Percentiles rank a stretch among this genome's conserved stretches.
Evolutionary conservation across 345 rosid genomes (phyloP).

Genomic region (Heritiera fomes): DNA sequence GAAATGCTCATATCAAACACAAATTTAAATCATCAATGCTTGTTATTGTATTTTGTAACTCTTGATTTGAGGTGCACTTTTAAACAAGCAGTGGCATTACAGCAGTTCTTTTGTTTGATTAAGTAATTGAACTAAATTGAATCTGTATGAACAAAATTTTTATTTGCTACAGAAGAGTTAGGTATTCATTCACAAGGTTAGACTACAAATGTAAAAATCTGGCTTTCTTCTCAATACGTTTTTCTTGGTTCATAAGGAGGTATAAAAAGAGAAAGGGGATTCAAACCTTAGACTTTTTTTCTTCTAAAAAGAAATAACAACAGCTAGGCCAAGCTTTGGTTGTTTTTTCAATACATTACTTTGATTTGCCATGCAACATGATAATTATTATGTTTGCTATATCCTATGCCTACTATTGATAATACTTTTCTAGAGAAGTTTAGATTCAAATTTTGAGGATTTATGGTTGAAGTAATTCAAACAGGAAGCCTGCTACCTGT

Average conservation of each 20-base stretch:
- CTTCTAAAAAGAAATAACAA: too few relatives aligned
- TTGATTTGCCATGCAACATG: not conserved
- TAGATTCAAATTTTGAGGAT: not conserved
- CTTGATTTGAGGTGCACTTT: not conserved
- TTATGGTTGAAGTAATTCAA: constrained; percentile 3
- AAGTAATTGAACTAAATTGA: not conserved
- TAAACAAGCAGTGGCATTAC: not conserved
- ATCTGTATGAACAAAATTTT: not conserved
- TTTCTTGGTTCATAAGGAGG: too few relatives aligned
- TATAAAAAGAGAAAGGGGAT: too few relatives aligned
- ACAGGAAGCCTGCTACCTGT: not conserved
- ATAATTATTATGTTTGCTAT: not conserved
- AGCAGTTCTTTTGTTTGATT: not conserved
- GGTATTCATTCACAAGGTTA: not conserved
- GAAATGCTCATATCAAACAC: not conserved
- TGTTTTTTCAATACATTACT: not conserved
- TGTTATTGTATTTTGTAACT: not conserved
- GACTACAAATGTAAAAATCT: not conserved
- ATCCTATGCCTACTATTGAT: not conserved
- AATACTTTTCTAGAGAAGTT: not conserved
- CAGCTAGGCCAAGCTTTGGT: too few relatives aligned
- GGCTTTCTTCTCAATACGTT: not conserved
- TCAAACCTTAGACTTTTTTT: too few relatives aligned
- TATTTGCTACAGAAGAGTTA: not conserved
- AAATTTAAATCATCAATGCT: not conserved